These are phyloP conservation scores for Saccharomycopsis sp. DNA, from an alignment of 805 yeast species.

Conservation along the genomic window DNA sequence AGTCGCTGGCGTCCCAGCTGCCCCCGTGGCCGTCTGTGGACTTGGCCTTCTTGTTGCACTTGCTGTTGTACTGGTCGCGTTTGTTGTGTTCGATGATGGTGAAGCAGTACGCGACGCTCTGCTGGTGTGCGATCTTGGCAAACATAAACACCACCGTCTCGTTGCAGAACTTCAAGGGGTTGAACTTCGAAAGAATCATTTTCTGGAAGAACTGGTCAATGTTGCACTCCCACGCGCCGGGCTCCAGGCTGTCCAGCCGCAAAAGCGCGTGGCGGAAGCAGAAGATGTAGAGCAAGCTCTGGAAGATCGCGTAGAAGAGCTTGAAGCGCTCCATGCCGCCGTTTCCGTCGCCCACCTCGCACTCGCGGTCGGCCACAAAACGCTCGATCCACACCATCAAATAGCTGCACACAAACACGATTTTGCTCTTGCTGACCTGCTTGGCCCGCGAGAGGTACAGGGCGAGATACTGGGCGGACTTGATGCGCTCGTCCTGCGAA, in stretches of 20 bases:
- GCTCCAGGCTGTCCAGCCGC: conserved; percentile 28
- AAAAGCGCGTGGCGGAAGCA: conserved; percentile 75
- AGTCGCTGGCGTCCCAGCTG: conserved; percentile 4
- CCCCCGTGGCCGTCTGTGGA: conserved; percentile 1
- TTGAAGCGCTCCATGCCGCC: conserved; percentile 85
- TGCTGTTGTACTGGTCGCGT: conserved; percentile 51
- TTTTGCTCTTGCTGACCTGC: conserved; percentile 60
- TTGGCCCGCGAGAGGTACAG: conserved; percentile 87
- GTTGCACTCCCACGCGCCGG: conserved; percentile 63
- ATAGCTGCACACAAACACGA: conserved; percentile 76
- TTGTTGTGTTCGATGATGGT: conserved; percentile 88
- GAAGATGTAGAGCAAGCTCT: conserved; percentile 82
- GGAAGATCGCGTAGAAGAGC: conserved; percentile 84
- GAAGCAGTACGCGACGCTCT: conserved; percentile 87
- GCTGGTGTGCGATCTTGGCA: conserved; percentile 85
- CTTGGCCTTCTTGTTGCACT: background rate
- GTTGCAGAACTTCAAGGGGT: conserved; percentile 88
- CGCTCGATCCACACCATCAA: conserved; percentile 77
- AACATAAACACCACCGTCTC: conserved; percentile 90
- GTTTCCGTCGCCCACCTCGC: conserved; percentile 57
- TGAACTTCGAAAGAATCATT: conserved; percentile 78
- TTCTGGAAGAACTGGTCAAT: conserved; percentile 84
- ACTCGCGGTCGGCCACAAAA: conserved; percentile 77
- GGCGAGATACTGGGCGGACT: conserved; percentile 86
- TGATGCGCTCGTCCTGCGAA: conserved; percentile 67